Percentiles rank a stretch among this genome's conserved stretches.
These are phyloP conservation scores for Halteria grandinella DNA, from an alignment of 73 alveolate species.

Conservation along the genomic window DNA sequence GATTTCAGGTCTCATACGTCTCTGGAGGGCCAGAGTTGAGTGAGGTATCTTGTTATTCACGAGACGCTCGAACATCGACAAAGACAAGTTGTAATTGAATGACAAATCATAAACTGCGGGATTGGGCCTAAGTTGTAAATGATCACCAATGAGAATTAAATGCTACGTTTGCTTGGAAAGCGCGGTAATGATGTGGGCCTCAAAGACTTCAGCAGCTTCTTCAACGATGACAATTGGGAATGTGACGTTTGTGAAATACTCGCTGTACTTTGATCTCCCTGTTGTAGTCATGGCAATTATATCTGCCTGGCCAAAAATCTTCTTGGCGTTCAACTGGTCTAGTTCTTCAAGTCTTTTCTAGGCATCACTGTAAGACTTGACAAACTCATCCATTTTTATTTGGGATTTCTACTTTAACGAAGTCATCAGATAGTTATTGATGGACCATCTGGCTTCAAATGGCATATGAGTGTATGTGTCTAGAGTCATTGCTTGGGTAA, in stretches of 20 bases:
- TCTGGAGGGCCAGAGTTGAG: constrained; percentile 71
- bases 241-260: constrained; percentile 70
- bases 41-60: constrained; percentile 64
- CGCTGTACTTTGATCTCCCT: constrained; percentile 84
- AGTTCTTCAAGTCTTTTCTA: too few relatives aligned
- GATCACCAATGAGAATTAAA: constrained; percentile 91
- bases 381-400: too few relatives aligned
- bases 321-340: not conserved
- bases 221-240: constrained; percentile 83
- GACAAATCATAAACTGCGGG: constrained; percentile 72
- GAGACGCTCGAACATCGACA: constrained; percentile 89
- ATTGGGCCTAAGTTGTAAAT: constrained; percentile 81
- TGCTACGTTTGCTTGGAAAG: constrained; percentile 71
- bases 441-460: too few relatives aligned
- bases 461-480: too few relatives aligned
- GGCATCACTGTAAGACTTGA: too few relatives aligned
- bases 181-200: constrained; percentile 78
- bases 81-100: constrained; percentile 71
- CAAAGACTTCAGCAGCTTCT: constrained; percentile 95
- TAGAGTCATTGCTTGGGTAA: too few relatives aligned
- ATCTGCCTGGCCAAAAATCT: not conserved
- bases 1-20: constrained; percentile 89
- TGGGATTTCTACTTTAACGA: too few relatives aligned
- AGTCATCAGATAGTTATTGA: too few relatives aligned
- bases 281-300: constrained; percentile 92